Evolutionary conservation across 495 filamentous ascomycete genomes (phyloP).

Genomic region (Daldinia decipiens): DNA sequence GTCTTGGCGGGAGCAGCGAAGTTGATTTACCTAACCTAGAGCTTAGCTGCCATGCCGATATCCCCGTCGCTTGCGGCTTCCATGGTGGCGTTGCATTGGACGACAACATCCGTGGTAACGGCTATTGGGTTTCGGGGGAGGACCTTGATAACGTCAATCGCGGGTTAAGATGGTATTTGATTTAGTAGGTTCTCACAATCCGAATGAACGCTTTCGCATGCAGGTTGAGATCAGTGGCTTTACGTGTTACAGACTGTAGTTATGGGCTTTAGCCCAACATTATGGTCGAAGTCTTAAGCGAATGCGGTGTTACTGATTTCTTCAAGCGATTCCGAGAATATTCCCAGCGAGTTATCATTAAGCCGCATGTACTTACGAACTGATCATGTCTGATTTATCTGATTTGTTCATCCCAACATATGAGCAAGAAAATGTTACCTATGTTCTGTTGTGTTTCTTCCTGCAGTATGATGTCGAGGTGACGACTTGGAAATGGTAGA

Average conservation of each 20-base stretch:
- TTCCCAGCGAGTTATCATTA: slow-evolving; percentile 12
- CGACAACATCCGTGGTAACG: slow-evolving; percentile 18
- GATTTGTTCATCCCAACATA: background rate
- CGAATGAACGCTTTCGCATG: slow-evolving; percentile 23
- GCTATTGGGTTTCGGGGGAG: slow-evolving; percentile 27
- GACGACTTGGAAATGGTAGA: background rate
- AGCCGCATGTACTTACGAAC: background rate
- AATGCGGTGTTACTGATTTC: slow-evolving; percentile 9
- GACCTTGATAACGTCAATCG: slow-evolving; percentile 19
- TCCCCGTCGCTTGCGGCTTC: slow-evolving; percentile 24
- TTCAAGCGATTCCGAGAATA: slow-evolving; percentile 12
- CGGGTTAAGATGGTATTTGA: slow-evolving; percentile 34
- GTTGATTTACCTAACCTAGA: slow-evolving; percentile 22
- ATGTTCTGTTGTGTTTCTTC: background rate
- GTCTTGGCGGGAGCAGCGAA: slow-evolving; percentile 7
- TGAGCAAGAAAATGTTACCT: background rate
- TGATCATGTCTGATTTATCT: background rate
- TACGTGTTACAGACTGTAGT: slow-evolving; percentile 14
- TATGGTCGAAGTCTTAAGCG: no score
- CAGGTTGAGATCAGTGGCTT: slow-evolving; percentile 16
- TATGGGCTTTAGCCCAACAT: background rate
- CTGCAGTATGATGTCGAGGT: background rate
- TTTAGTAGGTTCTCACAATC: slow-evolving; percentile 2
- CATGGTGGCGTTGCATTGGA: slow-evolving; percentile 31
- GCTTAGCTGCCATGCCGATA: slow-evolving; percentile 28